Evolutionary conservation across 768 basidiomycete species (phyloP), one percentile per base, ranked within the genome.

Genomic region (Tylopilus plumbeoviolaceoides): DNA sequence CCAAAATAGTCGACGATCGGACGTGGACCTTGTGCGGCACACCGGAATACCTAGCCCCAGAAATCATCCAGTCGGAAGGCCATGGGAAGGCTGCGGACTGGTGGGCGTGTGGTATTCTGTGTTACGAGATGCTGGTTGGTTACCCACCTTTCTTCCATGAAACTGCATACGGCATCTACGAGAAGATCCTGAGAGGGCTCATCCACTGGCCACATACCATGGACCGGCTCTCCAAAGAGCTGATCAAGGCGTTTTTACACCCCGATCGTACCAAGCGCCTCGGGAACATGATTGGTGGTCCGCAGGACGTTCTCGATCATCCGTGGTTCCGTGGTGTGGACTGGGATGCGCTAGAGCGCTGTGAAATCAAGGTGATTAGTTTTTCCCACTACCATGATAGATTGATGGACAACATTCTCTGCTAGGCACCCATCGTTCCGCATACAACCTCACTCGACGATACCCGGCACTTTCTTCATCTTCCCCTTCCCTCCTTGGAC

Each of bases 61-160:
- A 99, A 72, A 97, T 99, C 53, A 97, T 99, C 53, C 88, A 95
- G 64, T 93, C 91, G 7, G 94, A 95, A 57, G 97, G 97, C 11
- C 97, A 99, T 70, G 94, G 94, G 11, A 95, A 97, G 69, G 94
- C 95, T 9, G 95, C 94, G 7, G 95, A 99, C 67, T 99, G 94
- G 94, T 99, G 97, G 97, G 95, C 97, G 9, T 88, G 94, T 63
- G 97, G 97, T 18, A 90, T 98, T 43, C 77, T 99, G 33, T 92
- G 91, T 69, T 99, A 95, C 68, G 97, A 99, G 70, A 98, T 98
- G 94, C 82, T 99, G 41, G 95, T 95, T 30, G 97, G 97, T 2
- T 98, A 95, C 65, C 95, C 95, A 25, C 97, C 97, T 20, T 99
- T 98, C 78, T 98, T 92, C 70, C 94, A 98, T 66, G 91, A 97